These are phyloP conservation scores for Ambrosiella beaveri DNA, from an alignment of 2,329 filamentous ascomycete genomes.

Conservation along the genomic window DNA sequence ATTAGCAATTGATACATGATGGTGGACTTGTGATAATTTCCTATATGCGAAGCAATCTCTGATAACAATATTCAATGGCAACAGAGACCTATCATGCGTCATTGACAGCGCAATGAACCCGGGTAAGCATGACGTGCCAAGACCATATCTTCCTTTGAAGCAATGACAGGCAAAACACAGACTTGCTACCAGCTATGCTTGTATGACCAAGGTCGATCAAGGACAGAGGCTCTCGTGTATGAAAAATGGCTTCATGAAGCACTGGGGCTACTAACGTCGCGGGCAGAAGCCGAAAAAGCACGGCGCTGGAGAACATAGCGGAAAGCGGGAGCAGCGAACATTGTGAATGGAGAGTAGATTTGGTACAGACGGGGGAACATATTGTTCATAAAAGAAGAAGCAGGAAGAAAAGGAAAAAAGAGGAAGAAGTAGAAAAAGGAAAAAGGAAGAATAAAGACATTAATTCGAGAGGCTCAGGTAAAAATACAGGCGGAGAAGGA, in stretches of 20 bases:
- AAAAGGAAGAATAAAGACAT: conserved; percentile 2
- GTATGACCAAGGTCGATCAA: no score
- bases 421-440: background rate
- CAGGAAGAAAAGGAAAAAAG: conserved; percentile 5
- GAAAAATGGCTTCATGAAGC: background rate
- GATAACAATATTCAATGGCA: background rate
- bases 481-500: background rate
- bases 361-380: conserved; percentile 14
- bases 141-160: background rate
- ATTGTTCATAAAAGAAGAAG: conserved; percentile 9
- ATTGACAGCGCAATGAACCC: background rate
- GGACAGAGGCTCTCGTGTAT: no score
- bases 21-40: no score
- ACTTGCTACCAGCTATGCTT: background rate
- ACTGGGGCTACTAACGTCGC: conserved; percentile 37
- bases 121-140: background rate
- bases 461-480: background rate
- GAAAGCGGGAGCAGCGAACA: conserved; percentile 45
- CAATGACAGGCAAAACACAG: background rate
- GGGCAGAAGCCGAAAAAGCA: conserved; percentile 64
- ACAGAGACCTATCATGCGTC: background rate
- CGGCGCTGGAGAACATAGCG: conserved; percentile 50
- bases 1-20: background rate
- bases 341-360: conserved; percentile 23
- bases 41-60: no score